Percentiles rank a stretch among this genome's conserved stretches.
Evolutionary conservation across 2,329 filamentous ascomycete species (phyloP).

Genomic region (Sporothrix brunneoviolacea): DNA sequence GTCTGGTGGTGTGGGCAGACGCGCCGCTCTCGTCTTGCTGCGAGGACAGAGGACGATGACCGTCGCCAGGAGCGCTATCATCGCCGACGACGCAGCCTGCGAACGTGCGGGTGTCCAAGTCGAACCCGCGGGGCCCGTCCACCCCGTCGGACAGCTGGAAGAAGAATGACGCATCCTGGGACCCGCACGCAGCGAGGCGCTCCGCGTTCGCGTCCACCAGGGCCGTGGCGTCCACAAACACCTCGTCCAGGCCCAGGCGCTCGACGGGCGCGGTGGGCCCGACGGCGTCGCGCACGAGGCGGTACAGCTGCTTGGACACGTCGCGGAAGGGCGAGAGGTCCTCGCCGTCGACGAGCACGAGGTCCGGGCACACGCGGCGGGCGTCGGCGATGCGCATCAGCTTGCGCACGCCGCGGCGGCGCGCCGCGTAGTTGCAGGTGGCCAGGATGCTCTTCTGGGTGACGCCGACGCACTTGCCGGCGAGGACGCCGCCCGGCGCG

Average conservation of each 20-base stretch:
- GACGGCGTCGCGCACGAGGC: constrained; percentile 63
- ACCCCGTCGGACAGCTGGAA: constrained; percentile 69
- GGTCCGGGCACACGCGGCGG: constrained; percentile 69
- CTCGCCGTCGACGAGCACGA: constrained; percentile 81
- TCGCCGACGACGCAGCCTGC: constrained; percentile 53
- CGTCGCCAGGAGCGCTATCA: no score
- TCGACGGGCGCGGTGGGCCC: constrained; percentile 71
- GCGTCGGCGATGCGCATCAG: constrained; percentile 81
- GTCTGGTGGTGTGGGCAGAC: constrained; percentile 28
- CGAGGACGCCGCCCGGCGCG: constrained; percentile 50
- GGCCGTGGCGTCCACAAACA: constrained; percentile 78
- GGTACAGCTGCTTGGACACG: constrained; percentile 73
- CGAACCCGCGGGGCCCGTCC: constrained; percentile 61
- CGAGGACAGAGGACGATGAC: constrained; percentile 9
- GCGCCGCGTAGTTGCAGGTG: constrained; percentile 90
- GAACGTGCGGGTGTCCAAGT: constrained; percentile 63
- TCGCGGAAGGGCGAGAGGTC: constrained; percentile 80
- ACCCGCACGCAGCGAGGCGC: constrained; percentile 38
- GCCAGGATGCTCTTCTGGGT: constrained; percentile 91
- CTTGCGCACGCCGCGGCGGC: constrained; percentile 67
- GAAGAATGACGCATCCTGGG: constrained; percentile 37
- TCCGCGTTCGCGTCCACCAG: constrained; percentile 75
- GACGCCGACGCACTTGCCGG: constrained; percentile 68
- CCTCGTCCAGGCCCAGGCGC: constrained; percentile 84
- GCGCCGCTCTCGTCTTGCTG: no score